Conservation (phyloP, 306 rosid genomes). For the Casuarina equisetifolia region DNA sequence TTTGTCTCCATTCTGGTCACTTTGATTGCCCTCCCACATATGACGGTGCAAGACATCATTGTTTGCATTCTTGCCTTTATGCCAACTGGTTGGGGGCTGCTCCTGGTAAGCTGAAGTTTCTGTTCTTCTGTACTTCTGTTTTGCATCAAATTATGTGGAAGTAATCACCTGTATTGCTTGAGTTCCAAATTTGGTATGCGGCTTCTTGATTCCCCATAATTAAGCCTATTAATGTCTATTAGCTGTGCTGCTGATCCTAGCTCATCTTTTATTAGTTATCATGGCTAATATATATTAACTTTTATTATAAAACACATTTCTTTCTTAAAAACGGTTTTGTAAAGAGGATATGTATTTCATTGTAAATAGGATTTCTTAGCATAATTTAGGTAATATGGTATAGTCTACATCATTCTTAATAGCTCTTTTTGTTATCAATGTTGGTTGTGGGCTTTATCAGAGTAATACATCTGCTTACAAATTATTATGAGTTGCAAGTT, state of each 20-base stretch:
- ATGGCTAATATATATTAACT: no score
- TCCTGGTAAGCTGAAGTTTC: constrained; percentile 58
- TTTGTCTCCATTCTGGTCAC: constrained; percentile 72
- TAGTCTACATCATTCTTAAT: no score
- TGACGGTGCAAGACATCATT: constrained; percentile 84
- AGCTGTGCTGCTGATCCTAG: neutral
- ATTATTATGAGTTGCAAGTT: no score
- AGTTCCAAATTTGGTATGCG: neutral
- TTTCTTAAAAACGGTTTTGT: no score
- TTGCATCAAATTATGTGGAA: neutral
- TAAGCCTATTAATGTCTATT: neutral
- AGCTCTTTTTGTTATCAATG: no score
- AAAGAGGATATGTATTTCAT: no score
- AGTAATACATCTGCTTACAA: no score
- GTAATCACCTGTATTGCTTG: neutral
- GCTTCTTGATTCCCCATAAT: neutral
- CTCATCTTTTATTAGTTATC: no score
- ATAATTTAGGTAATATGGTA: no score
- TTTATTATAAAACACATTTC: no score
- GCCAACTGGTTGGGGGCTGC: constrained; percentile 99
- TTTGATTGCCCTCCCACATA: constrained; percentile 81
- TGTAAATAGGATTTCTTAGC: no score
- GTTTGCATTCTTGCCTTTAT: constrained; percentile 97
- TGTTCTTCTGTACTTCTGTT: neutral
- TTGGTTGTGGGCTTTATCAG: no score